A percentile compares a stretch with the other conserved stretches of the same genome.
Conservation (phyloP, 352 stramenopile species). For the Elongisporangium prolatum region DNA sequence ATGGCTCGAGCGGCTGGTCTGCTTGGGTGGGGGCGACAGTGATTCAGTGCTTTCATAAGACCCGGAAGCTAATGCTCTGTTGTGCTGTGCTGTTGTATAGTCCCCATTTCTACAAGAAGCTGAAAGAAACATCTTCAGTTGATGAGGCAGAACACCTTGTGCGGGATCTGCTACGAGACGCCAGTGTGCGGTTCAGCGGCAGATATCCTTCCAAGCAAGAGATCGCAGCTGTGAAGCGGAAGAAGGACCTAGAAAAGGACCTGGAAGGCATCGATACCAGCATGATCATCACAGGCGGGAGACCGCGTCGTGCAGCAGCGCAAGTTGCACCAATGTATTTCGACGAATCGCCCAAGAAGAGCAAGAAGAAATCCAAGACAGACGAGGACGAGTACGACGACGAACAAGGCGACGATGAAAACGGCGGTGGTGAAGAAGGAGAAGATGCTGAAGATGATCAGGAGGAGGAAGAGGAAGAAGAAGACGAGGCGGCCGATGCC, state of each 20-base stretch:
- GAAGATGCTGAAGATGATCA: conserved; percentile 11
- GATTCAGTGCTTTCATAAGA: not conserved
- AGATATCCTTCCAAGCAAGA: conserved; percentile 62
- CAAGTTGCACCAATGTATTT: conserved; percentile 16
- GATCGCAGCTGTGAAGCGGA: conserved; percentile 62
- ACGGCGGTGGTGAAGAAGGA: conserved; percentile 10
- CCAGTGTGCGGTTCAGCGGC: conserved; percentile 45
- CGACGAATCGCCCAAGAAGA: conserved; percentile 2
- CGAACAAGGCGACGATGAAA: conserved; percentile 7
- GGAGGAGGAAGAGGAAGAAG: conserved; percentile 6
- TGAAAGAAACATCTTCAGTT: conserved; percentile 37
- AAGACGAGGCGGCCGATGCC: conserved; percentile 7
- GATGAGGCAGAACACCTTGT: conserved; percentile 57
- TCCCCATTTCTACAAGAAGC: conserved; percentile 49
- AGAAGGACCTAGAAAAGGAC: conserved; percentile 61
- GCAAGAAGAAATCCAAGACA: conserved; percentile 23
- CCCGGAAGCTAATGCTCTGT: not conserved
- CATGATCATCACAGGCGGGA: conserved; percentile 53
- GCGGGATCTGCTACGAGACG: conserved; percentile 41
- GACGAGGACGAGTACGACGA: conserved; percentile 34
- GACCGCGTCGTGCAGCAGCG: conserved; percentile 20
- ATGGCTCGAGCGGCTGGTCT: conserved; percentile 59
- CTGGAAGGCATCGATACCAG: conserved; percentile 81
- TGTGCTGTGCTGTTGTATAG: conserved; percentile 18
- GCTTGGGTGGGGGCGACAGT: conserved; percentile 41